A percentile compares a stretch with the other conserved stretches of the same genome.
phyloP scores from a whole-genome alignment of 2,329 filamentous ascomycete genomes.

The Blastomyces parvus region DNA sequence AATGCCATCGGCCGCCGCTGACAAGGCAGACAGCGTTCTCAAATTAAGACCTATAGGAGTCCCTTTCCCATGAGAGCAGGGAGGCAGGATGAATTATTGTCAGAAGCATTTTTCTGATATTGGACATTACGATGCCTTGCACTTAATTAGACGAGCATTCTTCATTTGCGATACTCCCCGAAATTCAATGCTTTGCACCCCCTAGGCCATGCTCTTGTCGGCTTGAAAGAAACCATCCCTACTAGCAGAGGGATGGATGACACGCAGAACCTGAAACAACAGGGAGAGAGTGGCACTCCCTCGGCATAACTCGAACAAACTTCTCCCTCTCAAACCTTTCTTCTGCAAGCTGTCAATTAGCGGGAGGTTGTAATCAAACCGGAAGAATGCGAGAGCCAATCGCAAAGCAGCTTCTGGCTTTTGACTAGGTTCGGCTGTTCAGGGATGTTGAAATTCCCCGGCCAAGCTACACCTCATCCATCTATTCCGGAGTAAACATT shows the following conservation, averaged over 20 bases:
- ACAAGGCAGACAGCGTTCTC: neutral
- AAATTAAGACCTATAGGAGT: neutral
- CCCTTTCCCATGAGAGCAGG: neutral
- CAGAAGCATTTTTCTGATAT: neutral
- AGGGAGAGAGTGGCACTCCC: neutral
- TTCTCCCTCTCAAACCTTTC: neutral
- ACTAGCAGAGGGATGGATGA: neutral
- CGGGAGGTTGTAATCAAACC: neutral
- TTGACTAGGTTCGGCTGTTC: neutral
- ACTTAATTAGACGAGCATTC: neutral
- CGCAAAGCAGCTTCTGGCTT: neutral
- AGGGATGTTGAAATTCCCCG: neutral
- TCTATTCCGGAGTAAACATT: neutral
- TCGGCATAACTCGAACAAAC: neutral
- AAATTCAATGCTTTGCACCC: neutral
- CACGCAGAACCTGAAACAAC: constrained; percentile 1
- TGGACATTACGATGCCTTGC: neutral
- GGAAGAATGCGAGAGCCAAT: neutral
- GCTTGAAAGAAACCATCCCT: neutral
- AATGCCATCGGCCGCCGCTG: neutral
- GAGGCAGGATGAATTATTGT: neutral
- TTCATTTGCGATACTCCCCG: neutral
- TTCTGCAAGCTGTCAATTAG: neutral
- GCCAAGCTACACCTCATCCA: neutral
- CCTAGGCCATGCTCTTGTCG: neutral